These are phyloP conservation scores for Penicillium palitans DNA, from an alignment of 2,329 filamentous ascomycete genomes.

Conservation along the genomic window DNA sequence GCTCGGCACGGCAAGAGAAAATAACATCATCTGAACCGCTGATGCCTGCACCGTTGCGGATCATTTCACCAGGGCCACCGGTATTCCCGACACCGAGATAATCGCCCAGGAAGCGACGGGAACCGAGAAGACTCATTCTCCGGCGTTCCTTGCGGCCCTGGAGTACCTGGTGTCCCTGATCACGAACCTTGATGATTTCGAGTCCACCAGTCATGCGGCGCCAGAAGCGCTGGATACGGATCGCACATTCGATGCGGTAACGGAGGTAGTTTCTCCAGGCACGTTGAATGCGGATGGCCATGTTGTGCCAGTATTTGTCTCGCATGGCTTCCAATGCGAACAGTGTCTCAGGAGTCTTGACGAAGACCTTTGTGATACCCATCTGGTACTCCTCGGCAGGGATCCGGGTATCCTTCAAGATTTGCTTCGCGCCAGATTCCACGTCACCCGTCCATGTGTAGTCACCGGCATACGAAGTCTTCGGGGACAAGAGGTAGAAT, in stretches of 20 bases:
- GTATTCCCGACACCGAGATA: conserved; percentile 85
- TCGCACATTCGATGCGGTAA: conserved; percentile 89
- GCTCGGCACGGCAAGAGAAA: conserved; percentile 89
- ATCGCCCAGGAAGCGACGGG: conserved; percentile 88
- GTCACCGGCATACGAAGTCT: conserved; percentile 93
- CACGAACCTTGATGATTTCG: conserved; percentile 83
- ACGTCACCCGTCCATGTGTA: conserved; percentile 93
- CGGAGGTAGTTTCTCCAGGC: conserved; percentile 96
- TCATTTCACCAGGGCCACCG: conserved; percentile 75
- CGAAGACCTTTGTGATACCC: conserved; percentile 94
- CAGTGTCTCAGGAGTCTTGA: conserved; percentile 95
- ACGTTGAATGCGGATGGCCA: conserved; percentile 95
- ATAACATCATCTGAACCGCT: conserved; percentile 66
- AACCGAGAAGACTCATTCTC: conserved; percentile 87
- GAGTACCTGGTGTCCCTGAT: conserved; percentile 80
- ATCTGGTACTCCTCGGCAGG: conserved; percentile 95
- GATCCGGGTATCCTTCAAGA: conserved; percentile 94
- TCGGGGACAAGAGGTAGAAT: conserved; percentile 91
- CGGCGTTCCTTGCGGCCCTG: conserved; percentile 85
- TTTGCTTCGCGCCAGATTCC: conserved; percentile 84
- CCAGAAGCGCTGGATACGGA: conserved; percentile 93
- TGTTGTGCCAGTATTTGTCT: conserved; percentile 98
- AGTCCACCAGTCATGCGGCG: conserved; percentile 86
- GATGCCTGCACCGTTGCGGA: conserved; percentile 73
- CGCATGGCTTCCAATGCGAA: conserved; percentile 98